Percentiles rank a stretch among this genome's conserved stretches.
Conservation (phyloP, 1,284 basidiomycete genomes). For the Golubevia sp. region DNA sequence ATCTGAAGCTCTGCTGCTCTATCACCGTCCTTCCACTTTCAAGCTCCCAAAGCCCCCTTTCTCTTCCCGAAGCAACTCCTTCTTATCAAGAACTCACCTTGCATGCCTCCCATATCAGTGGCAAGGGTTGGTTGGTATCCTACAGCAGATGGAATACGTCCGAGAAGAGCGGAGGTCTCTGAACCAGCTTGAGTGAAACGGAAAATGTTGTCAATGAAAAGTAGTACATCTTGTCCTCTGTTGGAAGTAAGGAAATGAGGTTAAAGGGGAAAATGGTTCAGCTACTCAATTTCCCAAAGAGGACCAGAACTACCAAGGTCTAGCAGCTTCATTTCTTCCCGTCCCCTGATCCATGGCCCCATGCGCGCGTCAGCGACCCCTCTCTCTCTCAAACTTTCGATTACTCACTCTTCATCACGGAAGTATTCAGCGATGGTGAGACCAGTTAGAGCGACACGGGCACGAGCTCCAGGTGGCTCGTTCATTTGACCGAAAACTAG, state of each 20-base stretch:
- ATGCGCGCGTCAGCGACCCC: not conserved
- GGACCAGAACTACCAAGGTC: too few species aligned
- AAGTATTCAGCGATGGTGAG: slow-evolving; percentile 99
- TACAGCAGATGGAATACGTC: slow-evolving; percentile 99
- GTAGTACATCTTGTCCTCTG: slow-evolving; percentile 91
- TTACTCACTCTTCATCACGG: slow-evolving; percentile 87
- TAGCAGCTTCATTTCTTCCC: not conserved
- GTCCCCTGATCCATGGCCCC: too few species aligned
- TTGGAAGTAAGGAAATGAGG: not conserved
- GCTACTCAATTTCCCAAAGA: too few species aligned
- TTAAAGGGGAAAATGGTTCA: too few species aligned
- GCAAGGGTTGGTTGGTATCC: slow-evolving; percentile 99
- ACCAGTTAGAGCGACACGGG: slow-evolving; percentile 98
- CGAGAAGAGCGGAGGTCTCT: slow-evolving; percentile 97
- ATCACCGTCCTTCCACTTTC: too few species aligned
- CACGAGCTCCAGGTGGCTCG: slow-evolving; percentile 99
- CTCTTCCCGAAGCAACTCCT: too few species aligned
- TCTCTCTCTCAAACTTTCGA: not conserved
- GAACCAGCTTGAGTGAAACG: slow-evolving; percentile 98
- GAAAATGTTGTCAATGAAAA: slow-evolving; percentile 99
- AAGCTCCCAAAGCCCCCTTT: too few species aligned
- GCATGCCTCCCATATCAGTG: slow-evolving; percentile 99
- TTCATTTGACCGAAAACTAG: slow-evolving; percentile 99
- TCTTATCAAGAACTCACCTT: slow-evolving; percentile 63
- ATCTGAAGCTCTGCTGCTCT: too few species aligned